Evolutionary conservation across 1,284 basidiomycete genomes (phyloP).

Genomic region (Trametes sp.): DNA sequence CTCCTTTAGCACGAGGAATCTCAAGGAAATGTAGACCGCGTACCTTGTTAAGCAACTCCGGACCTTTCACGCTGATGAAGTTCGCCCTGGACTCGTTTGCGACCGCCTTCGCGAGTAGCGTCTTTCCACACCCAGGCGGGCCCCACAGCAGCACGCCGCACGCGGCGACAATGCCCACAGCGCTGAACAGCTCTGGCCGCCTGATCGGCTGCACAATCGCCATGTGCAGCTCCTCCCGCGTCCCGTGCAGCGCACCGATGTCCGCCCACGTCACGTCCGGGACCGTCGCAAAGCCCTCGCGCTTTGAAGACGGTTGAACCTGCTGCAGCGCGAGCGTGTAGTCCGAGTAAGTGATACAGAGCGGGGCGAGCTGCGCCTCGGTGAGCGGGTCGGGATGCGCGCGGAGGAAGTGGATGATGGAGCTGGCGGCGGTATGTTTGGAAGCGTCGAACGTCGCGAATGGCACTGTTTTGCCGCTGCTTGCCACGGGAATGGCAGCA

Average conservation of each 20-base stretch:
- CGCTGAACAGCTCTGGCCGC: constrained; percentile 87
- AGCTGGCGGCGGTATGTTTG: constrained; percentile 58
- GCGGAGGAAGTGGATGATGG: constrained; percentile 90
- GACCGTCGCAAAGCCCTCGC: constrained; percentile 97
- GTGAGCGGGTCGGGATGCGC: constrained; percentile 86
- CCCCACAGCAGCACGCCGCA: constrained; percentile 98
- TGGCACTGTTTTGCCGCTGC: constrained; percentile 42
- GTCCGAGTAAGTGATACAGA: constrained; percentile 84
- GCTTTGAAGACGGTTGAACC: constrained; percentile 95
- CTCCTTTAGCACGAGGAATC: background rate
- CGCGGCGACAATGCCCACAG: constrained; percentile 86
- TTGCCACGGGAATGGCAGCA: constrained; percentile 26
- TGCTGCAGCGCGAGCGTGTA: constrained; percentile 84
- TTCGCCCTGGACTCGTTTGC: constrained; percentile 95
- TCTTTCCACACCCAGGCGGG: constrained; percentile 98
- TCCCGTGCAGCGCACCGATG: constrained; percentile 89
- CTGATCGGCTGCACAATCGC: constrained; percentile 96
- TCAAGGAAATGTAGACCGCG: constrained; percentile 27
- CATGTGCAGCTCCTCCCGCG: constrained; percentile 94
- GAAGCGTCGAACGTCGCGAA: constrained; percentile 51
- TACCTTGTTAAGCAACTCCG: constrained; percentile 95
- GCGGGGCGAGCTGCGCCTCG: constrained; percentile 76
- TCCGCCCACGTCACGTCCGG: constrained; percentile 97
- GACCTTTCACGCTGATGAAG: constrained; percentile 98
- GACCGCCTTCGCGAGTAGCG: constrained; percentile 94